Evolutionary conservation across 2,329 filamentous ascomycete species (phyloP), one percentile per base, ranked within the genome.

Genomic region (Diatrype stigma): DNA sequence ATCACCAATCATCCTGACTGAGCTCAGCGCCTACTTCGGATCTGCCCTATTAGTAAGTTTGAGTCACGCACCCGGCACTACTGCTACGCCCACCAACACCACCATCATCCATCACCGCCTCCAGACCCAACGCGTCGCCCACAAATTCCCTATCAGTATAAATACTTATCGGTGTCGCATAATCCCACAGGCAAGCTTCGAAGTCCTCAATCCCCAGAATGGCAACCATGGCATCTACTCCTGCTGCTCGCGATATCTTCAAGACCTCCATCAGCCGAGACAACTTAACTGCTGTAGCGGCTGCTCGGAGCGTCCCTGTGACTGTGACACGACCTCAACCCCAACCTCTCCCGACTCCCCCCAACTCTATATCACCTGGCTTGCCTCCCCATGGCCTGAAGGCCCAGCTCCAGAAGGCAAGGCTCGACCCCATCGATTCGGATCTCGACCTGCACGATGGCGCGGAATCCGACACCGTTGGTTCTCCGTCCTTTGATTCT

Each of bases 351-450:
- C 90, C 89, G 57, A 96, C 93, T 69, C 93, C 93, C 67, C 93
- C 93, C 55, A 95, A 93, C 77, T 96, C 92, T 71, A 91, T 96
- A 69, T 96, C 92, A 55, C 93, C 93, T 46, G 86, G 84, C 61
- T 80, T 96, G 60, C 85, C 87, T 62, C 89, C 92, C 53, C 89
- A 93, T 63, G 87, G 87, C 63, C 83, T 88, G 67, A 88, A 87
- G 70, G 80, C 82, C 56, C 85, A 85, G 67, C 76, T 84, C 59
- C 79, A 79, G 65, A 78, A 76, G 70, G 78, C 77, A 57, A 76
- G 67, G 60, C 76, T 84, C 64, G 82, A 85, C 58, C 76, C 79
- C 63, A 81, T 92, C 69, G 90, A 95, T 68, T 94, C 90, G 56
- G 91, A 96, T 68, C 80, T 95, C 63, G 92, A 96, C 66, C 79